Evolutionary conservation across 345 rosid genomes (phyloP).

Genomic region (Dimocarpus longan): DNA sequence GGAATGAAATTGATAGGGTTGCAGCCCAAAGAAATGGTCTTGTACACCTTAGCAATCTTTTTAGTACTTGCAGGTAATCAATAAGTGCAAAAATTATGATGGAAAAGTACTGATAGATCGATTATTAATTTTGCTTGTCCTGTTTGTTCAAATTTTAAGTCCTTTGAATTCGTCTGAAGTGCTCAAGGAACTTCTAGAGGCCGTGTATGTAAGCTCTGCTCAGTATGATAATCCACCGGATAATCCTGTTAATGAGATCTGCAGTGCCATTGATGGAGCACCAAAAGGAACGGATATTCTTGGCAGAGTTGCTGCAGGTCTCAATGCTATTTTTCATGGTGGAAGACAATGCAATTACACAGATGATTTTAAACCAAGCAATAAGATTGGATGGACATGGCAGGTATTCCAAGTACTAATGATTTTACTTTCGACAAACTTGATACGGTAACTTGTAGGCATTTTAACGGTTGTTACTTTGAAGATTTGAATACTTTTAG

Average conservation of each 20-base stretch:
- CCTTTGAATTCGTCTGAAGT: constrained; percentile 27
- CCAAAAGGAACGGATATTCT: constrained; percentile 28
- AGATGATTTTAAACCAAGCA: background rate
- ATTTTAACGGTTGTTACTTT: too few relatives aligned
- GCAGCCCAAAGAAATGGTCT: constrained; percentile 28
- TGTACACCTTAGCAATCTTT: constrained; percentile 9
- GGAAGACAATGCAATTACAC: constrained; percentile 8
- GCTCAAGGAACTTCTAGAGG: constrained; percentile 27
- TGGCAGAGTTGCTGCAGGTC: constrained; percentile 37
- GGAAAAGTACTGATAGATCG: background rate
- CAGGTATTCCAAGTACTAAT: constrained; percentile 28
- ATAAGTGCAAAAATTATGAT: background rate
- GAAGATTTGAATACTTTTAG: too few relatives aligned
- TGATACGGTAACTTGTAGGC: too few relatives aligned
- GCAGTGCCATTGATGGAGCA: constrained; percentile 38
- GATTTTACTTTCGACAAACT: too few relatives aligned
- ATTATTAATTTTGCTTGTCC: background rate
- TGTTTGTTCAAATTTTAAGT: constrained; percentile 11
- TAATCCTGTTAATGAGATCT: constrained; percentile 33
- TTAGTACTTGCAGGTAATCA: constrained; percentile 24
- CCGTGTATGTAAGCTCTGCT: constrained; percentile 32
- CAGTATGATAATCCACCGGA: constrained; percentile 45
- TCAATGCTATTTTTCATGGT: constrained; percentile 10
- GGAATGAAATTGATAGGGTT: constrained; percentile 34
- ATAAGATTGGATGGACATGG: constrained; percentile 45